phyloP scores from a whole-genome alignment of 1,284 basidiomycete genomes.

The Cutaneotrichosporon sp. region DNA sequence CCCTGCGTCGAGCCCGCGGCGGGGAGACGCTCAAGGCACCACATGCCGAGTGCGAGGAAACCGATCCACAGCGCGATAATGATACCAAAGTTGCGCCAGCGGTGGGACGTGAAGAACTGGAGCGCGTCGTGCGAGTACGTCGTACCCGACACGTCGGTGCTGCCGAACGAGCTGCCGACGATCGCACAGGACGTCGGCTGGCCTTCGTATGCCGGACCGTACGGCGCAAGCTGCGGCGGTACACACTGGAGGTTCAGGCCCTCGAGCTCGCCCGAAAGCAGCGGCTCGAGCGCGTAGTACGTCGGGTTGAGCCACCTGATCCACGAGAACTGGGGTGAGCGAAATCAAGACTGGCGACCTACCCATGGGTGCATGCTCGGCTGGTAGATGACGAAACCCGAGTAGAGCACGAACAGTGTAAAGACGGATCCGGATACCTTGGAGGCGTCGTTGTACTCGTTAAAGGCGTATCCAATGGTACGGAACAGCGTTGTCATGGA shows the following conservation, averaged over 20 bases:
- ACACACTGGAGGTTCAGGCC: conserved; percentile 43
- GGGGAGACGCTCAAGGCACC: conserved; percentile 20
- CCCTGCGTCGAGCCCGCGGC: conserved; percentile 37
- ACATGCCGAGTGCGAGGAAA: conserved; percentile 17
- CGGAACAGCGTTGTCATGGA: conserved; percentile 39
- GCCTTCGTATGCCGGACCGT: conserved; percentile 38
- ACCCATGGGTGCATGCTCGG: conserved; percentile 37
- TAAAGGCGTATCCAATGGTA: conserved; percentile 38
- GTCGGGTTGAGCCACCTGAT: conserved; percentile 30
- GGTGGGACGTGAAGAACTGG: conserved; percentile 41
- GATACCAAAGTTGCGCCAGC: conserved; percentile 52
- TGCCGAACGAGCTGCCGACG: conserved; percentile 33
- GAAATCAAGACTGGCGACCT: no score
- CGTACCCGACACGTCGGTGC: conserved; percentile 19
- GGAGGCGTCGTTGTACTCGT: conserved; percentile 42
- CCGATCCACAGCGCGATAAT: conserved; percentile 43
- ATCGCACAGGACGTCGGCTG: conserved; percentile 40
- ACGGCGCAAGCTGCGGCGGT: conserved; percentile 45
- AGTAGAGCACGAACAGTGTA: conserved; percentile 31
- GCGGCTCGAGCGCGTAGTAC: conserved; percentile 36
- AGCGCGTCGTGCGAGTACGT: conserved; percentile 44
- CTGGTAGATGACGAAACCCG: conserved; percentile 39
- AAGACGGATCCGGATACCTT: conserved; percentile 40
- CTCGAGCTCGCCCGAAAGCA: conserved; percentile 49
- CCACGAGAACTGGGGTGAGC: conserved; percentile 11